Evolutionary conservation across 129 eudicot species (phyloP).

Genomic region (Tagetes patula): DNA sequence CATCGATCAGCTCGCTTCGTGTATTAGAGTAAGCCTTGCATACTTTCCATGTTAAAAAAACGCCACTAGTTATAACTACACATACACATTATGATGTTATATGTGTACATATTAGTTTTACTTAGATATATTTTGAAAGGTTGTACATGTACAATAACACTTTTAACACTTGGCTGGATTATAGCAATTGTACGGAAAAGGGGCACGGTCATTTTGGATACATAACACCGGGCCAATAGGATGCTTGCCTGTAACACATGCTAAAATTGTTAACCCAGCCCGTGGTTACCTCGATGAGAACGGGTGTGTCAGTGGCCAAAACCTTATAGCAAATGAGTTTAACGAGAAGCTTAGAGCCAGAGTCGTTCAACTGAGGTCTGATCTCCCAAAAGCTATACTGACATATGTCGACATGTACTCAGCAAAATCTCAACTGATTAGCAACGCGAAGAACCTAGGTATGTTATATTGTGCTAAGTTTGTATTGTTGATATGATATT

Average conservation of each 20-base stretch:
- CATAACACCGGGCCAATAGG: slow-evolving; percentile 93
- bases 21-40: slow-evolving; percentile 44
- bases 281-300: slow-evolving; percentile 48
- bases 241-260: slow-evolving; percentile 52
- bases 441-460: slow-evolving; percentile 62
- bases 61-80: not conserved
- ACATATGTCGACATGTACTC: slow-evolving; percentile 70
- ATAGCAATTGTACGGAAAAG: slow-evolving; percentile 58
- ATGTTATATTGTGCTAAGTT: not conserved
- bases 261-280: slow-evolving; percentile 40
- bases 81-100: not conserved
- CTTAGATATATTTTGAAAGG: no score
- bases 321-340: slow-evolving; percentile 55
- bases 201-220: slow-evolving; percentile 78
- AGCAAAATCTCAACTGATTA: slow-evolving; percentile 61
- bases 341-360: slow-evolving; percentile 60
- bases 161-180: not conserved
- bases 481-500: not conserved
- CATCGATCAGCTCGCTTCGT: slow-evolving; percentile 34
- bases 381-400: slow-evolving; percentile 54
- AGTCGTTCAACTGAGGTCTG: slow-evolving; percentile 45
- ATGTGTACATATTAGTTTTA: not conserved
- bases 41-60: not conserved
- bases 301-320: slow-evolving; percentile 56
- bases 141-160: no score